These are phyloP conservation scores for Conoideocrella luteorostrata DNA, from an alignment of 2,329 filamentous ascomycete species.

Conservation along the genomic window DNA sequence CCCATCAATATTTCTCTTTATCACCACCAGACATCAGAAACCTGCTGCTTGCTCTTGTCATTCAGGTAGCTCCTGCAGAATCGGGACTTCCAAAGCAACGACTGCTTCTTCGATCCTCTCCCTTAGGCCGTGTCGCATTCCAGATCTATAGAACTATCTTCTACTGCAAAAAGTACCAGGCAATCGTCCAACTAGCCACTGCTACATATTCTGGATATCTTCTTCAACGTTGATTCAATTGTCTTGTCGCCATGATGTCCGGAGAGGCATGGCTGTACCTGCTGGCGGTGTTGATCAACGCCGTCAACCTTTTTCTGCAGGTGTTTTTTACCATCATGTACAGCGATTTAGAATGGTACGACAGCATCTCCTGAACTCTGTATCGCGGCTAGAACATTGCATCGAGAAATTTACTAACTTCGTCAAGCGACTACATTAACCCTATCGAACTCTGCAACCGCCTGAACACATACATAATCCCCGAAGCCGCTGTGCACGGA, in stretches of 20 bases:
- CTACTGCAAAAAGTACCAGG: neutral
- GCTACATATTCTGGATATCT: neutral
- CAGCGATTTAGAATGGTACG: conserved; percentile 97
- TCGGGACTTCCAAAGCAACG: too few species aligned
- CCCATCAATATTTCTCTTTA: neutral
- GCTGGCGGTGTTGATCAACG: conserved; percentile 96
- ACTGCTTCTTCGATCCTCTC: neutral
- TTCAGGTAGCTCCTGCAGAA: too few species aligned
- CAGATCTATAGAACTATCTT: neutral
- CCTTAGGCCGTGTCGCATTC: neutral
- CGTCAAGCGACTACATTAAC: conserved; percentile 92
- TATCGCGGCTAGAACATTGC: too few species aligned
- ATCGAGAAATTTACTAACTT: conserved; percentile 2
- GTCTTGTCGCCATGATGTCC: conserved; percentile 57
- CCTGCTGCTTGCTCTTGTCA: neutral
- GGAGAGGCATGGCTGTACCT: conserved; percentile 98
- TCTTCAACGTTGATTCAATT: neutral
- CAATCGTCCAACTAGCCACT: too few species aligned
- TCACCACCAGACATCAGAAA: neutral
- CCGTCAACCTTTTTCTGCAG: conserved; percentile 98
- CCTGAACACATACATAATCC: conserved; percentile 98
- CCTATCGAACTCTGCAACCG: conserved; percentile 99
- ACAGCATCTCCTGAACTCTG: conserved; percentile 17
- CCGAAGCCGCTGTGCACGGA: conserved; percentile 94
- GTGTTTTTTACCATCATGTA: conserved; percentile 99